Conservation (phyloP, 164 flowering plant species). For the Tetracentron sinense region DNA sequence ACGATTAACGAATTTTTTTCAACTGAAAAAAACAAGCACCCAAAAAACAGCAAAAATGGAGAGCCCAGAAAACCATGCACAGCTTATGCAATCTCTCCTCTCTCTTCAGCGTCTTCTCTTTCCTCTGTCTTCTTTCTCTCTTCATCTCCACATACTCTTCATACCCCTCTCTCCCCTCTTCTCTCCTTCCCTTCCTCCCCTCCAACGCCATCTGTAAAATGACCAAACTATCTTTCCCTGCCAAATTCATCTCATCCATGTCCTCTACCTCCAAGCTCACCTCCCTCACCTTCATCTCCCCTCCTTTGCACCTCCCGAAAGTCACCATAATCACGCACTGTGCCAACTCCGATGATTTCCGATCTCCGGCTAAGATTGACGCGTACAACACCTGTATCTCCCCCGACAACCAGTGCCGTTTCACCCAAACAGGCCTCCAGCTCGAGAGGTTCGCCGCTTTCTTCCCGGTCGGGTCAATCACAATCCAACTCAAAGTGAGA, state of each 20-base stretch:
- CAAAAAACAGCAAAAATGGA: conserved; percentile 23
- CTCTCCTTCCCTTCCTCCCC: conserved; percentile 24
- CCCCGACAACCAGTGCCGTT: conserved; percentile 58
- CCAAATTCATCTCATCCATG: conserved; percentile 56
- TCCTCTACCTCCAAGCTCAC: conserved; percentile 64
- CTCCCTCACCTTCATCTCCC: too few relatives aligned
- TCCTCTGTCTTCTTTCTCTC: conserved; percentile 26
- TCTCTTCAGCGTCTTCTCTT: too few relatives aligned
- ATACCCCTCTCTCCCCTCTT: conserved; percentile 21
- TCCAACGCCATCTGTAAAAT: too few relatives aligned
- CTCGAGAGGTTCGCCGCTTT: conserved; percentile 58
- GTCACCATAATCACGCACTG: conserved; percentile 40
- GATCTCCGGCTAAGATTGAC: conserved; percentile 28
- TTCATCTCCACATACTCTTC: too few relatives aligned
- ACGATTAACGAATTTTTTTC: too few relatives aligned
- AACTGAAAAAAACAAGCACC: conserved; percentile 14
- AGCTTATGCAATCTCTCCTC: conserved; percentile 35
- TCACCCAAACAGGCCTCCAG: conserved; percentile 42
- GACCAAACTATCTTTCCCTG: conserved; percentile 55
- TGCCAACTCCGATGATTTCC: conserved; percentile 7
- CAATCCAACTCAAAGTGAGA: conserved; percentile 41
- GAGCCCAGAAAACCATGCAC: conserved; percentile 24
- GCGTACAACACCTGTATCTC: conserved; percentile 46
- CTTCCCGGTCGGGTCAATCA: conserved; percentile 27
- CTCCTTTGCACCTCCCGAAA: conserved; percentile 37